A percentile compares a stretch with the other conserved stretches of the same genome.
phyloP scores from a whole-genome alignment of 1,284 basidiomycete genomes.

The Singerocomus inundabilis region DNA sequence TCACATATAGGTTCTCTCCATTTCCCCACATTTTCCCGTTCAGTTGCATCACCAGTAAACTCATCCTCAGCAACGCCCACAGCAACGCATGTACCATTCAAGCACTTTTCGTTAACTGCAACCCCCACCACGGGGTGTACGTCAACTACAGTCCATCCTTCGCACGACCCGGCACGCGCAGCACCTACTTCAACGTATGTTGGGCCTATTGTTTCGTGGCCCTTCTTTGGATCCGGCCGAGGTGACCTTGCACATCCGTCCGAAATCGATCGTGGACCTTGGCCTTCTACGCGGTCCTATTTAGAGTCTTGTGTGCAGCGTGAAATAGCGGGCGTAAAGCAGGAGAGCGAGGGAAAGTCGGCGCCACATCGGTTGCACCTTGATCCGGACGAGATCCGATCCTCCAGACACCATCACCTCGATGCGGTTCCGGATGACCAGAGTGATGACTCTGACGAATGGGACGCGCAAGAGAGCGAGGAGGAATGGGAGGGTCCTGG shows the following conservation, averaged over 20 bases:
- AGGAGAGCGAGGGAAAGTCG: constrained; percentile 71
- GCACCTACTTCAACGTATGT: constrained; percentile 39
- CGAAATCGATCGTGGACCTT: constrained; percentile 75
- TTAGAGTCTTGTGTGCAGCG: constrained; percentile 61
- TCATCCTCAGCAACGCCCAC: constrained; percentile 32
- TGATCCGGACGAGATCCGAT: constrained; percentile 69
- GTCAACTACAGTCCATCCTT: not conserved
- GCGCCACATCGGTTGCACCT: constrained; percentile 73
- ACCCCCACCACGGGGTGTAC: constrained; percentile 10
- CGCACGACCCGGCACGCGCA: constrained; percentile 4
- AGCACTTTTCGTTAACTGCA: constrained; percentile 21
- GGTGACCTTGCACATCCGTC: constrained; percentile 65
- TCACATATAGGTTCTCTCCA: constrained; percentile 71
- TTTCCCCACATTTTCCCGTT: constrained; percentile 46
- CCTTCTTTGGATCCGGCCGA: constrained; percentile 79
- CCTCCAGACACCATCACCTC: constrained; percentile 66
- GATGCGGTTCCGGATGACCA: constrained; percentile 64
- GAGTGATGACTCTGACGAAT: constrained; percentile 71
- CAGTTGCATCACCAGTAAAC: constrained; percentile 19
- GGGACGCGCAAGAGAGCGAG: constrained; percentile 71
- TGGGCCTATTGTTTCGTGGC: constrained; percentile 81
- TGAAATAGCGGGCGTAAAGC: constrained; percentile 64
- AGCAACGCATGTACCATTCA: constrained; percentile 22
- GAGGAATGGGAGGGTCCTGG: constrained; percentile 74
- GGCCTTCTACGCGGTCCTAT: constrained; percentile 58